Base-by-base conservation (phyloP, 2,329 filamentous ascomycete genomes). In the Eutypa lata region DNA sequence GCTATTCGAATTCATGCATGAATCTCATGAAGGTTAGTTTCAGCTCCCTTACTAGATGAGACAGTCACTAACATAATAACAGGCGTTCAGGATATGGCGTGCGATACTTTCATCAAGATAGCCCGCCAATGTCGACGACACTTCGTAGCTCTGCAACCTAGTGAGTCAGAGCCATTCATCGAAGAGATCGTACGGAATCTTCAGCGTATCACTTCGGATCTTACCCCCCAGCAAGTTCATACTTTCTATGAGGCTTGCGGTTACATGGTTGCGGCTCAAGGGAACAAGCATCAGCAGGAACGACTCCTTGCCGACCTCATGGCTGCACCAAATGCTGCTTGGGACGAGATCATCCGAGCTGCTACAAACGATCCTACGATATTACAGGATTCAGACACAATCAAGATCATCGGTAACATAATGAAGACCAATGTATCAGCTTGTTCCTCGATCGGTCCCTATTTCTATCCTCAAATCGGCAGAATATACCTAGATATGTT, bases 361-460 rank as follows among this genome's bases (percentile, higher is more conserved):
- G 94, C 94, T 22, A 94, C 90, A 51, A 81, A 88, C 56, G 87
- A 97, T 68, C 91, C 94, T 0, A 81, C 86, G 21, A 91, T 94
- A 61, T 80, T 99, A 13, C 91, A 97, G 70, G 91, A 97, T 66
- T 79, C 87, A 11, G 92, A 99, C 62, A 96, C 92, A 1, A 97
- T 99, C 76, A 99, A 99, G 78, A 87, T 99, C 61, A 92, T 99
- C 57, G 94, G 94, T 61, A 99, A 99, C 74, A 97, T 99, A 69
- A 99, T 99, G 94, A 99, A 99, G 82, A 99, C 94, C 1, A 99
- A 99, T 65, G 94, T 99, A 4, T 93, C 95, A n/a, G 94, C 94
- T 35, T 99, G 94, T 72, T 90, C 90, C 35, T 97, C 94, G 1
- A 94, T 99, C 53, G 94, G 95, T 33, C 86, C 90, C 49, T 99